Evolutionary conservation across 768 basidiomycete genomes (phyloP).

Genomic region (Dictyophora rubrovolvata): DNA sequence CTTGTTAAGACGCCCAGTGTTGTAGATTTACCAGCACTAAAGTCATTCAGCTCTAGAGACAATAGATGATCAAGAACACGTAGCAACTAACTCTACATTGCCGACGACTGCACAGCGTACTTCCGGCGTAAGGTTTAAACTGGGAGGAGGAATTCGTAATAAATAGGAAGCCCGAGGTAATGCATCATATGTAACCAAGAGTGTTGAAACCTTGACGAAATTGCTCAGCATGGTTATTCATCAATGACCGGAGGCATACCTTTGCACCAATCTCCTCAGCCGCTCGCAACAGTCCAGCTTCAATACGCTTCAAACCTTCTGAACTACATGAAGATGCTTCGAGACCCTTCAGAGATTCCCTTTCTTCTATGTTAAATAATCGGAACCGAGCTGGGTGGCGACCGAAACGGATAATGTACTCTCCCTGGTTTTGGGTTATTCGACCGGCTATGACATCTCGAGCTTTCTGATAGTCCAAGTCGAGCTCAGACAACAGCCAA

Average conservation of each 20-base stretch:
- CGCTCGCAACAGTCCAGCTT: constrained; percentile 31
- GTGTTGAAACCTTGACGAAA: constrained; percentile 38
- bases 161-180: constrained; percentile 52
- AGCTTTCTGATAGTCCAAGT: constrained; percentile 40
- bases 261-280: constrained; percentile 77
- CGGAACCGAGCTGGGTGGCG: constrained; percentile 46
- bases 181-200: constrained; percentile 36
- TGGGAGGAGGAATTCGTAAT: constrained; percentile 65
- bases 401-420: constrained; percentile 69
- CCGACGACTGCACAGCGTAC: constrained; percentile 94
- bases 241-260: constrained; percentile 27
- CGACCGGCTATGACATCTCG: constrained; percentile 56
- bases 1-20: constrained; percentile 92
- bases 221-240: background rate
- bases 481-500: constrained; percentile 25
- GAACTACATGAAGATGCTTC: constrained; percentile 38
- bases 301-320: constrained; percentile 42
- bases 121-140: constrained; percentile 73
- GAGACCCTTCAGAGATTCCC: constrained; percentile 45
- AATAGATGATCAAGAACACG: background rate
- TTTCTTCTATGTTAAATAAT: constrained; percentile 36
- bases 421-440: constrained; percentile 59
- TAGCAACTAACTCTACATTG: constrained; percentile 53
- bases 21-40: constrained; percentile 81
- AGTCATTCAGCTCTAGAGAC: constrained; percentile 11